Base-by-base conservation (phyloP, 2,329 filamentous ascomycete species). In the Coniochaeta hoffmannii region DNA sequence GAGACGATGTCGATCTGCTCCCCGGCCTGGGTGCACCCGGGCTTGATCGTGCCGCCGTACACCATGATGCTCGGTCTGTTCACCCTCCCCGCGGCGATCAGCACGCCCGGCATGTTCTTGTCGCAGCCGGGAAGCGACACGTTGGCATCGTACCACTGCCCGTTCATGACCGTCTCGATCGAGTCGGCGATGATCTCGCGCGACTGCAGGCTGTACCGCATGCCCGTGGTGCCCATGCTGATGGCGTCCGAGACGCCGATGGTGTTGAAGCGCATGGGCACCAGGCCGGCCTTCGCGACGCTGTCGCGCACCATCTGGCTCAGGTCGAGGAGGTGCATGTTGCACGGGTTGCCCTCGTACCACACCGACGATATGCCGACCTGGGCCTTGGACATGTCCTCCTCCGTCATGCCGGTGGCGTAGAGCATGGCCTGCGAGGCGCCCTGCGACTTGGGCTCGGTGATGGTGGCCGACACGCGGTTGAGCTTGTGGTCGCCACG, bases 351-450 rank as follows among this genome's bases (percentile, higher is more conserved):
- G 56, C 94, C 94, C 64, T 90, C 88, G 75, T 93, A 97, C 94
- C 94, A 99, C 58, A 97, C 92, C 6, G 92, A 97, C 41, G 93
- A 96, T 69, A 99, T 97, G 63, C 94, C 94, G 64, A 99, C 87
- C 77, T 99, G 95, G 26, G 94, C 88, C 78, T 97, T 99, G 77
- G 88, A 87, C 86, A 97, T 89, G 72, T 96, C 92, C 56, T 81
- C 80, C 68, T 96, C 89, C 41, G 76, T 83, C 65, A 99, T 78
- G 54, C 95, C 95, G 1, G 93, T 97, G 63, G 90, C 94, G 78
- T 96, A 99, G 56, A 99, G 81, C 95, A 99, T 99, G 61, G 95
- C 94, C 77, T 99, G 94, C 41, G 94, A 97, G 55, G 95, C 94
- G 63, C 94, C 94, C 77, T 99, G 94, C 32, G 93, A 94, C 77